Evolutionary conservation across 2,329 filamentous ascomycete species (phyloP), one percentile per base, ranked within the genome.

Genomic region (Chrysosporium queenslandicum): DNA sequence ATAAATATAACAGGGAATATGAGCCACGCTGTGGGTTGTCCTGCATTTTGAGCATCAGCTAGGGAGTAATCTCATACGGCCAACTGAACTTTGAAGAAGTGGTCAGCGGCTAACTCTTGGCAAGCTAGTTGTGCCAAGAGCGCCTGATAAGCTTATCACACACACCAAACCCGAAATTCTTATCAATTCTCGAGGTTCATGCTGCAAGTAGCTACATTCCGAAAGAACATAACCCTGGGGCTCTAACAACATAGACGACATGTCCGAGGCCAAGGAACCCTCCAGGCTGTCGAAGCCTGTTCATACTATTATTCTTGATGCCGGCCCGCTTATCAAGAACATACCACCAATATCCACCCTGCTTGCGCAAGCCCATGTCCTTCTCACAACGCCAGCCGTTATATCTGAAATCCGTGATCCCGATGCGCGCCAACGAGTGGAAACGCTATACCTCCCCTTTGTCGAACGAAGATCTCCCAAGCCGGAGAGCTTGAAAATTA

Each of bases 321-420:
- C 92, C 2, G 91, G 90, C 23, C 89, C 91, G 6, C 82, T 98
- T 55, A 90, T 98, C 68, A 91, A 91, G 66, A 96, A 96, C 71
- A 85, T 92, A 58, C 88, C 91, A 11, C 76, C 87, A 9, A 80
- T 92, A 21, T 94, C 87, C 42, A 87, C 86, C 0, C 80, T 98
- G 9, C 74, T 95, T 48, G 77, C 80, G 34, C 82, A 87, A 65
- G 83, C 88, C 45, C 83, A 92, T 62, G 74, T 78, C 54, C 77
- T 96, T 39, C 81, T 89, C 63, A 96, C 89, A 1, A 86, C 91
- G 0, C 89, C 90, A 0, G 83, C 85, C 6, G 88, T 98, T 52
- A 75, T 97, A 27, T 78, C 82, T 48, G 92, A 98, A 73, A 94
- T 95, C 58, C 74, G 87, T 64, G 91, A 97, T 73, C 80, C 82